Base-by-base conservation (phyloP, 2,329 filamentous ascomycete species). In the Monosporascus ibericus region DNA sequence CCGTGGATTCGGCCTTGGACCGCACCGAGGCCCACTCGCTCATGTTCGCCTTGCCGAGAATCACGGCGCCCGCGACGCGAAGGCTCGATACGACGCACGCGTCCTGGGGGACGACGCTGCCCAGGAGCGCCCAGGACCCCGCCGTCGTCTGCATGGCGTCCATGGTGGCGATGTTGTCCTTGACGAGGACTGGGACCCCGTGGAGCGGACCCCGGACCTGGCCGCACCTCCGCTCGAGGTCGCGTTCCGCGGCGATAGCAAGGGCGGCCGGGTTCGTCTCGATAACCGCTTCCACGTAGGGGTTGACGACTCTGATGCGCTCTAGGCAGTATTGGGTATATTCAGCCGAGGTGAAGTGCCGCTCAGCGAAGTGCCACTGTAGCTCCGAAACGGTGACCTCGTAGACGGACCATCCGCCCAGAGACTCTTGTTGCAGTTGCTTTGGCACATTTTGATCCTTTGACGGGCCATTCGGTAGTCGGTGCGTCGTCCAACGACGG, bases 21-120 rank as follows among this genome's bases (percentile, higher is more conserved):
- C 86, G 73, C 50, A 72, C 83, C 58, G 85, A 84, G 2, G 81
- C 81, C 82, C 84, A 88, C 63, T 88, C 78, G 1, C 76, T 82
- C 27, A 88, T 63, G 52, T 83, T 85, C 0, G 82, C 71, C 67
- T 88, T 88, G 47, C 85, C 86, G 0, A 89, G 72, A 42, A 88
- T 79, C 42, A 88, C 72, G 2, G 76, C 80, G 2, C 85, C 85
- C 1, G 80, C 79, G 51, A 77, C 69, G 50, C 84, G 75, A 5
- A 88, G 73, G 61, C 84, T 86, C 14, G 72, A 69, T 3, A 76
- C 82, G 2, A 87, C 70, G 0, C 80, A 82, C 11, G 79, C 76
- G 59, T 88, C 85, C 22, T 69, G 64, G 8, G 76, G 73, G 0
- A 82, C 74, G 56, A 75, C 79, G 8, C 84, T 77, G 0, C 83